Conservation (phyloP, 805 yeast species). For the Kodamaea kaohsiungensis region DNA sequence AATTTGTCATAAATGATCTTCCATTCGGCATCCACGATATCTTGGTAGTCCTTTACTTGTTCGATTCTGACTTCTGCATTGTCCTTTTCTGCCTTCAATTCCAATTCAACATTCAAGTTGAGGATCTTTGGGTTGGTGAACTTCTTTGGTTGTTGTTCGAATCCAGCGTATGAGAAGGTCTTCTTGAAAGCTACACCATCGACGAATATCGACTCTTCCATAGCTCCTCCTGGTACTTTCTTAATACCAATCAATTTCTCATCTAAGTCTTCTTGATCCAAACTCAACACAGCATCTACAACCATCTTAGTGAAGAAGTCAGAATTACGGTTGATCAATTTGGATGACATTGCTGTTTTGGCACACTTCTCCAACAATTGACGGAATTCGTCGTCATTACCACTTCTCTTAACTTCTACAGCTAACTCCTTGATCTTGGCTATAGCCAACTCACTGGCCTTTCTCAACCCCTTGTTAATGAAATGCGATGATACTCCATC, state of each 20-base stretch:
- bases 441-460: constrained; percentile 77
- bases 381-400: constrained; percentile 54
- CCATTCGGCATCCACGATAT: constrained; percentile 99
- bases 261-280: constrained; percentile 84
- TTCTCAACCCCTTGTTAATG: constrained; percentile 83
- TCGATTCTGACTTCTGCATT: constrained; percentile 98
- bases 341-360: constrained; percentile 95
- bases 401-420: constrained; percentile 59
- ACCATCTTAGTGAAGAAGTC: constrained; percentile 93
- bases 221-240: constrained; percentile 93
- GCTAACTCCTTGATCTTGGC: constrained; percentile 72
- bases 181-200: constrained; percentile 97
- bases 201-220: constrained; percentile 88
- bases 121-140: constrained; percentile 80
- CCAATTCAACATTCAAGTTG: constrained; percentile 87
- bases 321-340: constrained; percentile 83
- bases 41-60: constrained; percentile 91
- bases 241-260: constrained; percentile 92
- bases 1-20: constrained; percentile 84
- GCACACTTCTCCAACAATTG: constrained; percentile 89
- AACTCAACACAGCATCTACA: constrained; percentile 88
- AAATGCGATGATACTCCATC: constrained; percentile 94
- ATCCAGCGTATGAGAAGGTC: constrained; percentile 97
- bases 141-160: constrained; percentile 95
- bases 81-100: constrained; percentile 96